Base-by-base conservation (phyloP, 352 stramenopile genomes). In the Phytophthora pseudosyringae region DNA sequence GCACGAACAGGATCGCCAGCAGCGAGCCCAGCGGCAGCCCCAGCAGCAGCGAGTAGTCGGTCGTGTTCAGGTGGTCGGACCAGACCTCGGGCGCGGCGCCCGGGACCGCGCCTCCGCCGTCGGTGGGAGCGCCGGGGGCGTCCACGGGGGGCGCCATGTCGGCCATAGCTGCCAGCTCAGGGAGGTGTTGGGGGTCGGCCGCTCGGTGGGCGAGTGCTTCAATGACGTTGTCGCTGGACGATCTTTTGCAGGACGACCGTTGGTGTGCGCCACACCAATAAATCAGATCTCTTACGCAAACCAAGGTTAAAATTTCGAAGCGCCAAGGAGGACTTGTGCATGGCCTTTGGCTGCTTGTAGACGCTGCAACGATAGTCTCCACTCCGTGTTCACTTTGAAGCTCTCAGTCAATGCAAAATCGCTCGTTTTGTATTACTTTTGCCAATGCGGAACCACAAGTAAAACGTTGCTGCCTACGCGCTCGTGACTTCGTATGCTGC, bases 41-140 rank as follows among this genome's bases (percentile, higher is more conserved):
- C 9, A 90, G 18, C 49, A 94, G 75, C 60, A 91, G 71, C 50
- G 75, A 76, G 62, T 90, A 90, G 67, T 94, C 81, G 38, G 58
- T 74, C 47, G 67, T 50, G 33, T 69, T 62, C 21, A 94, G 53
- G 44, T 91, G 55, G 44, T 89, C 73, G 26, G 82, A 88, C 86
- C 86, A 94, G 32, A 89, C 67, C 44, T 57, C 49, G 0, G 74
- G 60, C 7, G 44, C 47, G 15, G 45, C 31, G n/a, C 13, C 25
- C 2, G 73, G 59, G 2, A 59, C 13, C 1, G 54, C 21, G 1
- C 43, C 47, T 46, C 41, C 45, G 38, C 31, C 49, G 21, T 59
- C 40, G 16, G 59, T 46, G 4, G 60, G 41, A 33, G 39, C 36
- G 12, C 39, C 29, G 11, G 45, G 52, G 46, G 12, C 44, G 29